Evolutionary conservation across 257 asterid species (phyloP).

Genomic region (Solanum chmielewskii): DNA sequence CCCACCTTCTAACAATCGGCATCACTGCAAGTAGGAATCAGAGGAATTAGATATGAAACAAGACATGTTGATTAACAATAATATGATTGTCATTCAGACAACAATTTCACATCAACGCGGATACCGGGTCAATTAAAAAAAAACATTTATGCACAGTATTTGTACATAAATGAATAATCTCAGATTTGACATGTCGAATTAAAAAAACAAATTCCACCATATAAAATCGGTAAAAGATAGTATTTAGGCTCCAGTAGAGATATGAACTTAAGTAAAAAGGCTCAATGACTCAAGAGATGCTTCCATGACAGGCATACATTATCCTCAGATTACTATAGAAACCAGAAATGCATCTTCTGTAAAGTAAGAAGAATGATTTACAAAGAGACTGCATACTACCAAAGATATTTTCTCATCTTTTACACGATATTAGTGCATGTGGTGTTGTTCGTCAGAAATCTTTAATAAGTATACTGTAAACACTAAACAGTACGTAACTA

Average conservation of each 20-base stretch:
- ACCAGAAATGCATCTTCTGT: background rate
- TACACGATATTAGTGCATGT: background rate
- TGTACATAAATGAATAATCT: background rate
- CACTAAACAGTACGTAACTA: background rate
- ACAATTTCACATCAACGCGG: background rate
- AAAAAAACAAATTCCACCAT: background rate
- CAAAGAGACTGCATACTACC: background rate
- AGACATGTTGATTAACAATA: background rate
- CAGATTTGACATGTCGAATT: background rate
- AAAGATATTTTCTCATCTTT: background rate
- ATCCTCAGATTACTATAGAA: background rate
- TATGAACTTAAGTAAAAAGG: background rate
- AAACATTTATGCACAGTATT: background rate
- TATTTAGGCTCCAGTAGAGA: background rate
- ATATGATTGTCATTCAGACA: background rate
- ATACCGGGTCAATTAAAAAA: background rate
- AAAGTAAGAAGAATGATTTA: background rate
- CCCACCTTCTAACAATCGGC: slow-evolving; percentile 68
- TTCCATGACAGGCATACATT: background rate
- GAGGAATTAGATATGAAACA: background rate
- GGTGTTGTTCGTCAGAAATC: background rate
- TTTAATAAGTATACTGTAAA: background rate
- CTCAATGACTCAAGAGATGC: background rate
- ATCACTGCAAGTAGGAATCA: slow-evolving; percentile 39
- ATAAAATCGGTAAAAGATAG: background rate